Percentiles rank a stretch among this genome's conserved stretches.
Evolutionary conservation across 169 alveolate species (phyloP).

Genomic region (Cystoisospora suis): DNA sequence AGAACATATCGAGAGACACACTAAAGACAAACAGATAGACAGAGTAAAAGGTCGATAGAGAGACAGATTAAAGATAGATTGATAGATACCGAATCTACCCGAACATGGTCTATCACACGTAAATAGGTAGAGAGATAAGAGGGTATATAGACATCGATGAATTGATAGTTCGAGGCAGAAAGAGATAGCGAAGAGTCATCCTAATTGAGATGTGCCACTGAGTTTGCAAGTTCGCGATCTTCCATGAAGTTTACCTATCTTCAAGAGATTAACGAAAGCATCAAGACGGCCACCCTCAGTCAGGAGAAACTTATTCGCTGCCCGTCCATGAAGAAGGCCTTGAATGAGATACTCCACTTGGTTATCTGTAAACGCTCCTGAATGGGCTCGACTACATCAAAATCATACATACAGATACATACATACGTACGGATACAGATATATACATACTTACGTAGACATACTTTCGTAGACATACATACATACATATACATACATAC

Average conservation of each 20-base stretch:
- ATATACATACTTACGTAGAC: too few relatives aligned
- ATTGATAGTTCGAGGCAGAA: too few relatives aligned
- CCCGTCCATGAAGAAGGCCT: not conserved
- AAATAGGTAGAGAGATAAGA: too few relatives aligned
- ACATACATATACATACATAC: too few relatives aligned
- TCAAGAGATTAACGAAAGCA: conserved; percentile 41
- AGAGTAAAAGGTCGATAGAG: not conserved
- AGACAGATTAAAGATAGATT: too few relatives aligned
- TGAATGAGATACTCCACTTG: conserved; percentile 38
- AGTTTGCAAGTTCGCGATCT: too few relatives aligned
- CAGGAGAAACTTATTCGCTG: conserved; percentile 11
- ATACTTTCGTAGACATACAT: too few relatives aligned
- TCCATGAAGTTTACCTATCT: conserved; percentile 36
- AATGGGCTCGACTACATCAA: conserved; percentile 34
- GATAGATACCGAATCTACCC: not conserved
- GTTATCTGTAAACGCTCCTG: conserved; percentile 15
- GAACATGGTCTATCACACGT: not conserved
- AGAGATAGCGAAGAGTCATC: too few relatives aligned
- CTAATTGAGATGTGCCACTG: too few relatives aligned
- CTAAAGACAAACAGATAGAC: not conserved
- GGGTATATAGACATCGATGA: too few relatives aligned
- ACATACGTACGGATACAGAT: too few relatives aligned
- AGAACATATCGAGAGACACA: too few relatives aligned
- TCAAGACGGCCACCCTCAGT: conserved; percentile 49
- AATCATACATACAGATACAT: not conserved